phyloP scores from a whole-genome alignment of 2,329 filamentous ascomycete species.

The Sporothrix phasma region DNA sequence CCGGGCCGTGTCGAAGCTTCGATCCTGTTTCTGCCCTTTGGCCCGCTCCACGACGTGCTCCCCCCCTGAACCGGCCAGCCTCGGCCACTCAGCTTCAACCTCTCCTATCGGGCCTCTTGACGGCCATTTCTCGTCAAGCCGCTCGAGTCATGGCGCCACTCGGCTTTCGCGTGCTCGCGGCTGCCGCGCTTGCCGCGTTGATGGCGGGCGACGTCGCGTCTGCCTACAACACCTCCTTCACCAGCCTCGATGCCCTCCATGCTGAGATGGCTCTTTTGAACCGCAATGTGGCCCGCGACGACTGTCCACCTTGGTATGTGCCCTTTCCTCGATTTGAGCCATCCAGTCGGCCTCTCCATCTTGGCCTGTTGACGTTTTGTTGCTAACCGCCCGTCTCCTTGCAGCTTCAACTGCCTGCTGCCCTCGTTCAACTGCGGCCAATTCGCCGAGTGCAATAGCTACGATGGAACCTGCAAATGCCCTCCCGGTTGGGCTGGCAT shows the following conservation, averaged over 20 bases:
- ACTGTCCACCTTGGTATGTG: constrained; percentile 64
- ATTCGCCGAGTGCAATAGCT: constrained; percentile 79
- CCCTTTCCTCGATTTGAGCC: background rate
- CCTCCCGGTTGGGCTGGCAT: constrained; percentile 88
- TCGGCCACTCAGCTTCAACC: background rate
- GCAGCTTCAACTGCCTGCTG: constrained; percentile 93
- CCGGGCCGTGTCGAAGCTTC: background rate
- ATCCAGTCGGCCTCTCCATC: background rate
- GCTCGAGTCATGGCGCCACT: constrained; percentile 17
- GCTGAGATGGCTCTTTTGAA: constrained; percentile 62
- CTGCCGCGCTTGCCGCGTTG: constrained; percentile 33
- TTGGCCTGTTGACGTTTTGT: background rate
- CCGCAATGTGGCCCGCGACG: constrained; percentile 62
- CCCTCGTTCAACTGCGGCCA: constrained; percentile 87
- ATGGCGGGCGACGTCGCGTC: constrained; percentile 25
- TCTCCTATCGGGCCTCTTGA: background rate
- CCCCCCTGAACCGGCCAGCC: background rate
- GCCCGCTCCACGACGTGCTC: background rate
- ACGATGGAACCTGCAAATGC: constrained; percentile 86
- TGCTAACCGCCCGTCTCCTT: constrained; percentile 1
- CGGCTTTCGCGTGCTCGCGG: constrained; percentile 30
- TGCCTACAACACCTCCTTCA: constrained; percentile 39
- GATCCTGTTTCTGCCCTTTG: background rate
- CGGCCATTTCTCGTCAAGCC: background rate
- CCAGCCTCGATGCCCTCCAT: constrained; percentile 49